Conservation (phyloP, 2,329 filamentous ascomycete genomes). For the Arthrobotrys entomopaga region DNA sequence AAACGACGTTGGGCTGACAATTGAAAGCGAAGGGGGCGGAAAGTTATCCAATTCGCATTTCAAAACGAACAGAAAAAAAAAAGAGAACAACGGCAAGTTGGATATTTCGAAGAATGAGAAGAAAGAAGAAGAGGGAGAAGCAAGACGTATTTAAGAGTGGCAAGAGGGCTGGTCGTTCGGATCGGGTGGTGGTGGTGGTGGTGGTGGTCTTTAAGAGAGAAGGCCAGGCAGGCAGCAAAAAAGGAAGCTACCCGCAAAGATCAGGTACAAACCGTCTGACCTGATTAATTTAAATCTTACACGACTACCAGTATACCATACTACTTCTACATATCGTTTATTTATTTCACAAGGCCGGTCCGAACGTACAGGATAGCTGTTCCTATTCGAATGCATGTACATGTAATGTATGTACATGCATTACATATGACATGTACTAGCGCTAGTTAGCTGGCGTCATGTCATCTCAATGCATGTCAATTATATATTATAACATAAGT, state of each 20-base stretch:
- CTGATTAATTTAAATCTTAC: neutral
- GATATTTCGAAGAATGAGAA: neutral
- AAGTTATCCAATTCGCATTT: neutral
- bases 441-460: no score
- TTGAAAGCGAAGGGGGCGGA: neutral
- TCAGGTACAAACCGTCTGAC: slow-evolving; percentile 40
- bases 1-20: slow-evolving; percentile 23
- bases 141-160: slow-evolving; percentile 9
- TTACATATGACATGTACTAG: no score
- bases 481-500: no score
- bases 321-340: no score
- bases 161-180: neutral
- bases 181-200: slow-evolving; percentile 11
- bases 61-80: no score
- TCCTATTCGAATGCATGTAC: no score
- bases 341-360: no score
- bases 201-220: slow-evolving; percentile 21
- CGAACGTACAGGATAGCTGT: no score
- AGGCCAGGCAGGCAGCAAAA: slow-evolving; percentile 17
- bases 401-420: no score
- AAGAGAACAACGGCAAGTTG: neutral
- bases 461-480: no score
- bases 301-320: neutral
- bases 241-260: slow-evolving; percentile 8
- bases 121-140: neutral